Evolutionary conservation across 1,139 yeast species (phyloP).

Genomic region (Zygosaccharomyces sapae): DNA sequence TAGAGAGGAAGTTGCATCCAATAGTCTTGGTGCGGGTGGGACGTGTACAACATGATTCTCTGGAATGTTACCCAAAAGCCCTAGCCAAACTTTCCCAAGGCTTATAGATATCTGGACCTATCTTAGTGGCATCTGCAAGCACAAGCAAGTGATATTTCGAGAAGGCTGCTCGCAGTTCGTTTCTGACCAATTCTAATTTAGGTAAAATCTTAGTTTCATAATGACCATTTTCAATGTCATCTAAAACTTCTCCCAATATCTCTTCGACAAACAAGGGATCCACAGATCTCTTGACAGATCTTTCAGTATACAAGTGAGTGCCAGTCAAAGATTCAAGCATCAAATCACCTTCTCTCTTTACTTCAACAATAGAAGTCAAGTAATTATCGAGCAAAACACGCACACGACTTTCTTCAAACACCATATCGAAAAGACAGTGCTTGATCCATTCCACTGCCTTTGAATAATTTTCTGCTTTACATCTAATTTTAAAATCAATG

Average conservation of each 20-base stretch:
- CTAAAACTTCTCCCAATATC: conserved; percentile 49
- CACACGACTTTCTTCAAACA: conserved; percentile 71
- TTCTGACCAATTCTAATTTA: conserved; percentile 56
- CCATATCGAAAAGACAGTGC: conserved; percentile 58
- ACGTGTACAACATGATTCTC: conserved; percentile 14
- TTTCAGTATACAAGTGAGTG: conserved; percentile 49
- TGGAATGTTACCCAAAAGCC: conserved; percentile 11
- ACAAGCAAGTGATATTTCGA: conserved; percentile 66
- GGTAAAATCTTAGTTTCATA: conserved; percentile 39
- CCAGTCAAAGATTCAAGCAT: conserved; percentile 64
- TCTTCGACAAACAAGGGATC: conserved; percentile 64
- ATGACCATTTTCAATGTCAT: conserved; percentile 47
- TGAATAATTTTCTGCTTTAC: conserved; percentile 57
- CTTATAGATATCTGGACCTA: conserved; percentile 25
- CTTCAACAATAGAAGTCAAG: conserved; percentile 70
- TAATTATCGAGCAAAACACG: conserved; percentile 68
- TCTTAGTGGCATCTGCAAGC: conserved; percentile 57
- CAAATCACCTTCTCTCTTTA: conserved; percentile 71
- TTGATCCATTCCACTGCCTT: conserved; percentile 74
- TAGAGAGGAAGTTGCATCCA: conserved; percentile 49
- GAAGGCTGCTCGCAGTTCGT: conserved; percentile 49
- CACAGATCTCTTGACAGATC: conserved; percentile 63
- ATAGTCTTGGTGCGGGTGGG: conserved; percentile 50
- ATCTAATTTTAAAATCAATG: conserved; percentile 57
- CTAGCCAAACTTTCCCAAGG: conserved; percentile 54